Evolutionary conservation across 2,329 filamentous ascomycete genomes (phyloP).

Genomic region (Aspergillus melleus): DNA sequence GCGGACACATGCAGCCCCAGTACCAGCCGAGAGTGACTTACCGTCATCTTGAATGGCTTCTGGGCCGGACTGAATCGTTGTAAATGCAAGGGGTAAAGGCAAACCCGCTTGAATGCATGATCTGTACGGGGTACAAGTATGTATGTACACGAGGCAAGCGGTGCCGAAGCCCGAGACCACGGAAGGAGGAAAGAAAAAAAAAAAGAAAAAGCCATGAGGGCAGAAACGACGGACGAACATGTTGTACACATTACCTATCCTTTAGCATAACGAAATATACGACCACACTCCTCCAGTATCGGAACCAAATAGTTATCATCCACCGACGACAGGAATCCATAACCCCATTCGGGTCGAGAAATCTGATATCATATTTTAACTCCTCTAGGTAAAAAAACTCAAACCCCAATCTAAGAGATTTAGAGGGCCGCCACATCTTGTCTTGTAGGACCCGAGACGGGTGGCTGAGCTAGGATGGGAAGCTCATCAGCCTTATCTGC

Average conservation of each 20-base stretch:
- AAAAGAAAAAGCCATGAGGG: background rate
- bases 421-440: background rate
- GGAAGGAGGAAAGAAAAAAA: background rate
- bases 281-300: background rate
- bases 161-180: background rate
- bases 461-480: background rate
- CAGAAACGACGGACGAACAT: background rate
- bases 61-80: slow-evolving; percentile 30
- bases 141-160: background rate
- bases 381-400: background rate
- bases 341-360: background rate
- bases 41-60: slow-evolving; percentile 57
- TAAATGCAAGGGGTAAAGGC: slow-evolving; percentile 9
- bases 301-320: too few species aligned
- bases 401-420: background rate
- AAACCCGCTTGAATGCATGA: background rate
- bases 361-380: slow-evolving; percentile 2
- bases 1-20: slow-evolving; percentile 52
- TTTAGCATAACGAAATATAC: background rate
- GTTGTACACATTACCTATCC: too few species aligned
- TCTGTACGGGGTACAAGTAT: background rate
- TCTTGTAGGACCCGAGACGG: background rate
- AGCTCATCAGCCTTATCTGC: background rate
- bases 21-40: slow-evolving; percentile 69
- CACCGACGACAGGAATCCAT: background rate